Conservation (phyloP, 164 flowering plant genomes). For the Amborella trichopoda region DNA sequence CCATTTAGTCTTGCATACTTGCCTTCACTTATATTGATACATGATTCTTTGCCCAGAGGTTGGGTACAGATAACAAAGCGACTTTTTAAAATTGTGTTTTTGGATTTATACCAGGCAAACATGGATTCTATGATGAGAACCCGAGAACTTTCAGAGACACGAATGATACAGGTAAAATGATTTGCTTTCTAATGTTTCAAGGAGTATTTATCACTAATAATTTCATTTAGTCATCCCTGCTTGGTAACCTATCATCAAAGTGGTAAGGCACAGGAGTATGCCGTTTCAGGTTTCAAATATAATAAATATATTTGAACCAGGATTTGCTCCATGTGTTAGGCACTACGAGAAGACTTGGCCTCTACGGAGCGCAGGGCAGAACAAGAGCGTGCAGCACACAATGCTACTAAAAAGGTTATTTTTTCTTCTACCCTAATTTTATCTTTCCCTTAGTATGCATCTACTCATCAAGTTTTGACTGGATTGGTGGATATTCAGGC, state of each 20-base stretch:
- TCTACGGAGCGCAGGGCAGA: conserved; percentile 84
- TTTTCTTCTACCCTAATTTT: conserved; percentile 1
- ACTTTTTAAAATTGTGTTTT: no score
- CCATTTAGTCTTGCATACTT: no score
- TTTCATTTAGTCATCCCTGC: neutral
- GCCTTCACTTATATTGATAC: no score
- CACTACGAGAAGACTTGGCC: conserved; percentile 85
- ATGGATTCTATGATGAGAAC: conserved; percentile 90
- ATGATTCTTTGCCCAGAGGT: no score
- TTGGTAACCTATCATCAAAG: neutral
- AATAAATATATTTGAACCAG: no score
- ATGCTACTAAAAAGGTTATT: conserved; percentile 79
- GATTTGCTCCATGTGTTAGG: conserved; percentile 35
- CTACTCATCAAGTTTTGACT: neutral
- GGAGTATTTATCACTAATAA: neutral
- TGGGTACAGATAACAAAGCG: no score
- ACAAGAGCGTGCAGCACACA: conserved; percentile 92
- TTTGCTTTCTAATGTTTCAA: no score
- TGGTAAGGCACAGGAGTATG: no score
- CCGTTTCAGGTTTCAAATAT: no score
- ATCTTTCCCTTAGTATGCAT: conserved; percentile 4
- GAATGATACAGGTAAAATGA: conserved; percentile 81
- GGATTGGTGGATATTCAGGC: conserved; percentile 40
- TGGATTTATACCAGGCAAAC: conserved; percentile 47
- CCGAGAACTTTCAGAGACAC: conserved; percentile 88